These are phyloP conservation scores for Tetracladium setigerum DNA, from an alignment of 495 filamentous ascomycete genomes.

Conservation along the genomic window DNA sequence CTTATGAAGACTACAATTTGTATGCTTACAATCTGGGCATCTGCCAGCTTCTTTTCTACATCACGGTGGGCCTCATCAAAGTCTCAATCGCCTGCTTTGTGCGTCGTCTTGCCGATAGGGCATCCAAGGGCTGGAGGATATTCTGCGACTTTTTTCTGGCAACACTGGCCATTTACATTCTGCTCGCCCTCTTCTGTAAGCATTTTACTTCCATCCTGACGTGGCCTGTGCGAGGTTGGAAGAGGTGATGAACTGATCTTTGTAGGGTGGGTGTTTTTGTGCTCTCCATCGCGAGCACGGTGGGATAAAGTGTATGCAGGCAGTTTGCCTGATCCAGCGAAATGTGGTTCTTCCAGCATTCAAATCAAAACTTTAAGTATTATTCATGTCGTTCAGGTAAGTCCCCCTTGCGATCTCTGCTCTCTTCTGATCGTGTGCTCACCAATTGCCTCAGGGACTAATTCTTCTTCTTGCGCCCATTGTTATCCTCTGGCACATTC, in stretches of 20 bases:
- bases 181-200: constrained; percentile 12
- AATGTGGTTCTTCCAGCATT: constrained; percentile 4
- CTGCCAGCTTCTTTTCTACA: constrained; percentile 15
- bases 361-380: constrained; percentile 2
- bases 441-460: constrained; percentile 21
- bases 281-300: constrained; percentile 4
- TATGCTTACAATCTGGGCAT: constrained; percentile 2
- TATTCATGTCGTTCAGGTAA: constrained; percentile 18
- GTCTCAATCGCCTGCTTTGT: constrained; percentile 22
- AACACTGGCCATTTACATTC: constrained; percentile 11
- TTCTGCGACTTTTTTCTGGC: constrained; percentile 16
- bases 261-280: constrained; percentile 13
- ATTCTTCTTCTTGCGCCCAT: constrained; percentile 18
- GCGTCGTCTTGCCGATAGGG: constrained; percentile 18
- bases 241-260: too few relatives aligned
- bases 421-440: too few relatives aligned
- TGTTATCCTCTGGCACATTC: constrained; percentile 16
- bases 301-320: constrained; percentile 7
- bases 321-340: background rate
- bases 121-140: constrained; percentile 16
- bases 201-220: too few relatives aligned
- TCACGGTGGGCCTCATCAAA: constrained; percentile 19
- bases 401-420: too few relatives aligned
- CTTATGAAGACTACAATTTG: constrained; percentile 13
- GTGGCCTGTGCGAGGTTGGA: too few relatives aligned